These are phyloP conservation scores for Taxillus chinensis DNA, from an alignment of 164 flowering plant genomes.

Conservation along the genomic window DNA sequence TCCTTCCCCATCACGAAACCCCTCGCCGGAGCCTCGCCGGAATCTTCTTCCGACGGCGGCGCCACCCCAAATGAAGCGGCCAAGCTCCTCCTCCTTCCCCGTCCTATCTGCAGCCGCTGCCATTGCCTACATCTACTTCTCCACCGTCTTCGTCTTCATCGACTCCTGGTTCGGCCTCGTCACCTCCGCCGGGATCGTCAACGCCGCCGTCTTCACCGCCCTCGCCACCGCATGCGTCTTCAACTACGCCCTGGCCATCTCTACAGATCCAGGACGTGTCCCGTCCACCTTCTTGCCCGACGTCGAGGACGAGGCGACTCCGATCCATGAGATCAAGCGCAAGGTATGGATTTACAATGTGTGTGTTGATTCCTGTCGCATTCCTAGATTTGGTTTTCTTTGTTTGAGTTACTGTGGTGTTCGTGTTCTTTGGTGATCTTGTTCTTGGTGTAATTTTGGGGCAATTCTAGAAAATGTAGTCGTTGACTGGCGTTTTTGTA, in stretches of 20 bases:
- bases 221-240: conserved; percentile 42
- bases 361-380: too few relatives aligned
- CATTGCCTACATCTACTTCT: conserved; percentile 53
- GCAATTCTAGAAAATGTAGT: too few relatives aligned
- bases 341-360: conserved; percentile 34
- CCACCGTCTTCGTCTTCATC: conserved; percentile 61
- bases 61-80: conserved; percentile 31
- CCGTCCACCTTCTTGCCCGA: conserved; percentile 64
- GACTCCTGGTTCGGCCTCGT: conserved; percentile 76
- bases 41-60: conserved; percentile 13
- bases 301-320: conserved; percentile 56
- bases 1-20: neutral
- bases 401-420: too few relatives aligned
- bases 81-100: conserved; percentile 44
- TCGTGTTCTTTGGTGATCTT: too few relatives aligned
- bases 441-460: too few relatives aligned
- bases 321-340: conserved; percentile 91
- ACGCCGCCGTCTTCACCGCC: conserved; percentile 52
- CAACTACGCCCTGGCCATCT: conserved; percentile 42
- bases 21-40: conserved; percentile 22
- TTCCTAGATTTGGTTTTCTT: too few relatives aligned
- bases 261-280: conserved; percentile 79
- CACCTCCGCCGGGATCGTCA: conserved; percentile 72
- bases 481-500: too few relatives aligned
- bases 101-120: conserved; percentile 48